Conservation (phyloP, 306 rosid species). For the Dalbergia cultrata region DNA sequence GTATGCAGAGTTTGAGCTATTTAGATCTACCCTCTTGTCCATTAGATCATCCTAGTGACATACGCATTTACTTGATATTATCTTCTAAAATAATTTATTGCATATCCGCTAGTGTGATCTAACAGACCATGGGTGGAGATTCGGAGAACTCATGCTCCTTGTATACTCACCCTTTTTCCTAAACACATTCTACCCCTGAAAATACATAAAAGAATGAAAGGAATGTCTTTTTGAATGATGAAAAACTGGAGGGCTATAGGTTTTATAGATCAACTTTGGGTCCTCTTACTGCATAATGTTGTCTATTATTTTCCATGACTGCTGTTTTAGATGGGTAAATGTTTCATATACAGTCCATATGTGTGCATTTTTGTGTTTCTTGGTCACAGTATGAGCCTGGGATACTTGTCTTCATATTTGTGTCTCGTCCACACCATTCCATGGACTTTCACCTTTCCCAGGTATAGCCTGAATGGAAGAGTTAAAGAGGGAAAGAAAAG, state of each 20-base stretch:
- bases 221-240: constrained; percentile 16
- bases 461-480: constrained; percentile 55
- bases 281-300: constrained; percentile 21
- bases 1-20: constrained; percentile 27
- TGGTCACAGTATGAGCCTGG: constrained; percentile 44
- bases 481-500: constrained; percentile 54
- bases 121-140: constrained; percentile 5
- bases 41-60: constrained; percentile 29
- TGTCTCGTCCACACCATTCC: constrained; percentile 42
- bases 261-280: constrained; percentile 12
- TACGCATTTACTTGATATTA: background rate
- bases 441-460: constrained; percentile 50
- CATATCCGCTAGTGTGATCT: constrained; percentile 27
- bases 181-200: constrained; percentile 8
- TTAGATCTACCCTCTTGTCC: background rate
- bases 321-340: constrained; percentile 46
- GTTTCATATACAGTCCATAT: constrained; percentile 37
- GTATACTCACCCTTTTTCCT: background rate
- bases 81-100: constrained; percentile 11
- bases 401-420: constrained; percentile 45
- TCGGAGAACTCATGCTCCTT: constrained; percentile 25
- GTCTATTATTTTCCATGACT: constrained; percentile 32
- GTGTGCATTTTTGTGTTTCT: constrained; percentile 37
- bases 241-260: constrained; percentile 17
- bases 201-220: background rate